These are phyloP conservation scores for Neodidymelliopsis sp. DNA, from an alignment of 2,329 filamentous ascomycete genomes.

Conservation along the genomic window DNA sequence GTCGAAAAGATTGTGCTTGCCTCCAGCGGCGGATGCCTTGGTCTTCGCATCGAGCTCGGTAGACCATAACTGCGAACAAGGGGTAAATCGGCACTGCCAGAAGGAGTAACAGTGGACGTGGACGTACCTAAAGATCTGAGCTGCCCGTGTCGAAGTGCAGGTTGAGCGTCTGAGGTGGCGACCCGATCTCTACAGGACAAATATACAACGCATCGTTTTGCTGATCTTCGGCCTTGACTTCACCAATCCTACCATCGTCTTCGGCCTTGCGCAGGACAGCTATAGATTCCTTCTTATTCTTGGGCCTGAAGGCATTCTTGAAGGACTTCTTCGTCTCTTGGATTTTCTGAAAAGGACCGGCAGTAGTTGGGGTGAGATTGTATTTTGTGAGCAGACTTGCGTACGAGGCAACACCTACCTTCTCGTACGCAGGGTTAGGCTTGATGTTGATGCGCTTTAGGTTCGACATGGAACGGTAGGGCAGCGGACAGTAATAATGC, in stretches of 20 bases:
- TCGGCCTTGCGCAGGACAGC: constrained; percentile 53
- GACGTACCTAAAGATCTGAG: constrained; percentile 65
- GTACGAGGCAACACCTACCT: constrained; percentile 67
- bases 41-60: constrained; percentile 29
- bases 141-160: constrained; percentile 75
- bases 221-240: constrained; percentile 53
- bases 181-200: constrained; percentile 66
- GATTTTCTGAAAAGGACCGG: constrained; percentile 66
- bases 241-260: constrained; percentile 51
- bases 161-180: constrained; percentile 62
- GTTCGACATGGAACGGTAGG: constrained; percentile 15
- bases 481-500: not conserved
- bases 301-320: constrained; percentile 49
- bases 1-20: constrained; percentile 63
- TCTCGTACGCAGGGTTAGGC: constrained; percentile 34
- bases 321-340: constrained; percentile 49
- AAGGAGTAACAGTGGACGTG: not conserved
- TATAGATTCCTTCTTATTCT: constrained; percentile 55
- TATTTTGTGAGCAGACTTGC: constrained; percentile 67
- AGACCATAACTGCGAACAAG: constrained; percentile 27
- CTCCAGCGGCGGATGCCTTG: constrained; percentile 57
- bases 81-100: constrained; percentile 4
- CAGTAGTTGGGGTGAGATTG: constrained; percentile 67
- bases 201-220: constrained; percentile 49
- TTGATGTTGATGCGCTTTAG: constrained; percentile 35